Evolutionary conservation across 1,139 yeast genomes (phyloP).

Genomic region (Yamadazyma sp.): DNA sequence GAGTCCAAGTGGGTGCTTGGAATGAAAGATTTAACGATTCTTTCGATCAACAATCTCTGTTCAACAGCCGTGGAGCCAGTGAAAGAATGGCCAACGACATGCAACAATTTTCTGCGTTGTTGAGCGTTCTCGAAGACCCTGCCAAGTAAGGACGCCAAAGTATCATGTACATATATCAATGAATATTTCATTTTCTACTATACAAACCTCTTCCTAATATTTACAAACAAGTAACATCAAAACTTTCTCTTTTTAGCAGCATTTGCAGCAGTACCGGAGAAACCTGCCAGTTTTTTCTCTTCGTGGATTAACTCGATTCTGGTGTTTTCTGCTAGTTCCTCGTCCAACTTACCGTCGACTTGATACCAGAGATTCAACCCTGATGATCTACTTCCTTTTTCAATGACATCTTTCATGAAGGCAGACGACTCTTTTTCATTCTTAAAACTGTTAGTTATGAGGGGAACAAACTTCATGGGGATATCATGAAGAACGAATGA

Average conservation of each 20-base stretch:
- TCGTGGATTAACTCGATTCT: constrained; percentile 40
- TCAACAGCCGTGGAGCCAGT: constrained; percentile 31
- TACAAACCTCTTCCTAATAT: not conserved
- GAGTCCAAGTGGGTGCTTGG: constrained; percentile 44
- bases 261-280: constrained; percentile 12
- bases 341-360: constrained; percentile 77
- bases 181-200: not conserved
- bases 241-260: constrained; percentile 33
- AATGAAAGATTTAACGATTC: constrained; percentile 26
- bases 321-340: constrained; percentile 49
- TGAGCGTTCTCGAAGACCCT: constrained; percentile 15
- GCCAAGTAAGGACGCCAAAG: constrained; percentile 1
- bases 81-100: constrained; percentile 38
- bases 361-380: constrained; percentile 80
- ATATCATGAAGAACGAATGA: constrained; percentile 64
- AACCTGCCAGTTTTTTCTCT: constrained; percentile 45
- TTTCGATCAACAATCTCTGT: constrained; percentile 31
- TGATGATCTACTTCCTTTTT: constrained; percentile 59
- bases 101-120: constrained; percentile 16
- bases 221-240: too few relatives aligned
- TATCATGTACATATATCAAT: constrained; percentile 7
- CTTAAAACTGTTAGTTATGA: constrained; percentile 68
- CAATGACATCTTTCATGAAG: constrained; percentile 61
- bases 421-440: constrained; percentile 54
- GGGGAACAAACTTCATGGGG: constrained; percentile 65